Evolutionary conservation across 2,329 filamentous ascomycete genomes (phyloP).

Genomic region (Salinomyces thailandicus): DNA sequence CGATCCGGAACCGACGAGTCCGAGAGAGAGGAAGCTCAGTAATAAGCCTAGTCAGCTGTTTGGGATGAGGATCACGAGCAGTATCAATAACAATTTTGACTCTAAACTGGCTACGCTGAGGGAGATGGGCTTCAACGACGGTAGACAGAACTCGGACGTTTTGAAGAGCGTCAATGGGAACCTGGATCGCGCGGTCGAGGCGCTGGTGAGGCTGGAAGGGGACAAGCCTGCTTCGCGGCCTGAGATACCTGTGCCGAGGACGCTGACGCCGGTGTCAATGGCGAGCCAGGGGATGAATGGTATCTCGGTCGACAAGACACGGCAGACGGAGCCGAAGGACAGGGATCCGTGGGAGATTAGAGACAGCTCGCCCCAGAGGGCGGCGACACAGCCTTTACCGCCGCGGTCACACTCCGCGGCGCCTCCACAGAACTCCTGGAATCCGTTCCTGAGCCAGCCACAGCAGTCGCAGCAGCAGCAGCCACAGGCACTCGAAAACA

Average conservation of each 20-base stretch:
- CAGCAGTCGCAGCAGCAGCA: constrained; percentile 18
- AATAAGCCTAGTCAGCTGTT: constrained; percentile 46
- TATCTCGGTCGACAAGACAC: constrained; percentile 32
- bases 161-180: constrained; percentile 77
- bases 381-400: constrained; percentile 18
- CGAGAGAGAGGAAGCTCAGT: constrained; percentile 18
- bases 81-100: constrained; percentile 56
- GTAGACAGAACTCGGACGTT: constrained; percentile 68
- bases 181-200: constrained; percentile 75
- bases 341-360: constrained; percentile 37
- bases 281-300: constrained; percentile 36
- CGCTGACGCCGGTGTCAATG: constrained; percentile 33
- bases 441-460: constrained; percentile 53
- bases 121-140: constrained; percentile 87
- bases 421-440: constrained; percentile 40
- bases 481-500: constrained; percentile 21
- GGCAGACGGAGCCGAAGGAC: constrained; percentile 15
- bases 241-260: constrained; percentile 22
- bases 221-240: constrained; percentile 30
- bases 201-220: constrained; percentile 68
- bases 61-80: constrained; percentile 35
- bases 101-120: constrained; percentile 65
- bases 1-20: constrained; percentile 14
- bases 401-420: constrained; percentile 25
- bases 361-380: constrained; percentile 25